Evolutionary conservation across 768 basidiomycete species (phyloP).

Genomic region (Lactarius pseudohatsudake): DNA sequence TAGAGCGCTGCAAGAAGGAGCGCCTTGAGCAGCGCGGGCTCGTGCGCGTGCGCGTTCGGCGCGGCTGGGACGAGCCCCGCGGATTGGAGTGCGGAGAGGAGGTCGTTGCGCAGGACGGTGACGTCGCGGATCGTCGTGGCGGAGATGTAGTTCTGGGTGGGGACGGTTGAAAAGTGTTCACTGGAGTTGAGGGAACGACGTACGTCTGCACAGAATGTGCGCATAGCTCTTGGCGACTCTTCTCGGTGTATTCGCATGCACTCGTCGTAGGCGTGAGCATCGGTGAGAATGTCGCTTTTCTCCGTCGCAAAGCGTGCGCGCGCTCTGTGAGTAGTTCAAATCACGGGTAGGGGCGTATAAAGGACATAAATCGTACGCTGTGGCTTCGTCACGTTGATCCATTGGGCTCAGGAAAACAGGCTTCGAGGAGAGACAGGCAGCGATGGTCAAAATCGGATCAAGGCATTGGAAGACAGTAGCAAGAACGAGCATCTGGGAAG

Average conservation of each 20-base stretch:
- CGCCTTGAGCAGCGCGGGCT: constrained; percentile 78
- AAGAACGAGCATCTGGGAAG: constrained; percentile 78
- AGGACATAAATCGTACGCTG: constrained; percentile 43
- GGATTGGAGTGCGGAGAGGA: constrained; percentile 64
- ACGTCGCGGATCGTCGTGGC: constrained; percentile 72
- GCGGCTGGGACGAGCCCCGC: constrained; percentile 64
- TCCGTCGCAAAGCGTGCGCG: constrained; percentile 64
- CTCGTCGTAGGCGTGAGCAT: constrained; percentile 71
- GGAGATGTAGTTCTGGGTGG: constrained; percentile 78
- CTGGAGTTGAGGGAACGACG: constrained; percentile 3
- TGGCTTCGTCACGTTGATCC: constrained; percentile 81
- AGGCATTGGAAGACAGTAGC: constrained; percentile 82
- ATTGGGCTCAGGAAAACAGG: constrained; percentile 80
- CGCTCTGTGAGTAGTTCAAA: constrained; percentile 49
- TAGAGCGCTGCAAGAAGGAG: constrained; percentile 85
- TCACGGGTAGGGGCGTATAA: neutral
- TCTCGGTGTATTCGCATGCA: constrained; percentile 51
- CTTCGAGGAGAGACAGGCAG: constrained; percentile 82
- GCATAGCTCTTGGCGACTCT: constrained; percentile 47
- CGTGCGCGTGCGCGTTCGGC: constrained; percentile 61
- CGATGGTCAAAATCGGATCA: constrained; percentile 77
- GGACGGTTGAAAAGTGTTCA: neutral
- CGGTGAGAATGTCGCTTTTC: constrained; percentile 85
- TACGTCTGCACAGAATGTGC: constrained; percentile 73
- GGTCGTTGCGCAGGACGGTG: constrained; percentile 72